Base-by-base conservation (phyloP, 495 filamentous ascomycete genomes). In the Talaromyces ruber region DNA sequence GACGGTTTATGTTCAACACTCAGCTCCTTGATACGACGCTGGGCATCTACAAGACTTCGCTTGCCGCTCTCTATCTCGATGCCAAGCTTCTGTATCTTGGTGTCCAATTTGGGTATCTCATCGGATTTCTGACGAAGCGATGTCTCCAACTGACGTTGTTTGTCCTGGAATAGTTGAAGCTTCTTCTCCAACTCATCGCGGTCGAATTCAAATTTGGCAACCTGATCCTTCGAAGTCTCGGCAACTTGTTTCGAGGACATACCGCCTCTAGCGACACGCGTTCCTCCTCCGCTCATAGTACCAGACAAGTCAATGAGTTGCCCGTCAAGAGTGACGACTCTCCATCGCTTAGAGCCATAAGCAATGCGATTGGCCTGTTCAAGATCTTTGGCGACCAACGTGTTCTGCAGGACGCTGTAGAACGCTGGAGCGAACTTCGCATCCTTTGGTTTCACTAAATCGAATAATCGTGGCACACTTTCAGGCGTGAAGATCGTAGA, bases 221-320 rank as follows among this genome's bases (percentile, higher is more conserved):
- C 91, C 65, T 95, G 89, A 58, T 98, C 94, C 71, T 90, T 91
- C 43, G 86, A 86, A 21, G 84, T 89, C 50, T 96, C 90, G 6
- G 90, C 84, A 11, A 89, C 88, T 47, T 96, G 87, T 73, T 97
- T 98, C 12, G 90, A 93, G 2, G 93, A 97, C 94, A 98, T 98
- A 54, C 87, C 84, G 2, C 95, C 95, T 63, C 86, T 89, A 61
- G 93, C 91, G 39, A 92, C 88, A 37, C 87, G 90, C 37, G 82
- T 92, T 47, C 94, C 94, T 79, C 94, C 94, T 77, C 94, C 94
- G 64, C 89, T 95, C 95, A 98, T 97, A 8, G 94, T 98, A 76
- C 94, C 94, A 2, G 92, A 96, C 65, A 91, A 93, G 73, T 98
- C 94, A 62, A 98, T 97, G 54, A 98, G 82, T 68, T 97, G 92